These are phyloP conservation scores for Cercospora citrullina DNA, from an alignment of 2,329 filamentous ascomycete genomes.

Conservation along the genomic window DNA sequence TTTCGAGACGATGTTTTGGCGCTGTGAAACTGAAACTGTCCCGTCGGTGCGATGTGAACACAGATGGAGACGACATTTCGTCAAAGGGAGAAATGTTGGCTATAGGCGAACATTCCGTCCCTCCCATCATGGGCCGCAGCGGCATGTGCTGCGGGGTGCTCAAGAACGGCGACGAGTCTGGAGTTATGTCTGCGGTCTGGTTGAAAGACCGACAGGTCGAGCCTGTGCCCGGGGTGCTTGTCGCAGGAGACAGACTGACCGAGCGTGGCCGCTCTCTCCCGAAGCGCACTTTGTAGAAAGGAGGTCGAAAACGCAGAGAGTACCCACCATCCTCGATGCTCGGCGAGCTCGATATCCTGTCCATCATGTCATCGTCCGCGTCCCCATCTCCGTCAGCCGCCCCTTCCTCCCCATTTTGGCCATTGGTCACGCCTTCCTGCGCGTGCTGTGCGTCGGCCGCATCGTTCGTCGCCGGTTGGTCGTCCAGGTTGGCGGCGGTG, in stretches of 20 bases:
- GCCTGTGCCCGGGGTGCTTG: slow-evolving; percentile 32
- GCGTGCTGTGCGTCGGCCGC: slow-evolving; percentile 53
- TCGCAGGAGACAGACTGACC: slow-evolving; percentile 45
- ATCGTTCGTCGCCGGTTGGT: slow-evolving; percentile 49
- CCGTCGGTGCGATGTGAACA: slow-evolving; percentile 14
- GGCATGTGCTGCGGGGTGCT: slow-evolving; percentile 45
- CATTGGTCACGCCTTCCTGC: slow-evolving; percentile 52
- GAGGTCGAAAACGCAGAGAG: slow-evolving; percentile 41
- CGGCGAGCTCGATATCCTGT: slow-evolving; percentile 97
- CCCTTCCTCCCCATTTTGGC: slow-evolving; percentile 34
- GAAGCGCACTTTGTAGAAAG: slow-evolving; percentile 14
- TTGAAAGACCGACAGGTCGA: slow-evolving; percentile 38
- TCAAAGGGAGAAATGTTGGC: slow-evolving; percentile 21
- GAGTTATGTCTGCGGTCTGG: slow-evolving; percentile 35
- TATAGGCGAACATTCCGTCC: slow-evolving; percentile 29
- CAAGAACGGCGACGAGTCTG: slow-evolving; percentile 47
- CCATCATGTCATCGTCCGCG: slow-evolving; percentile 80
- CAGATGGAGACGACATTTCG: slow-evolving; percentile 20
- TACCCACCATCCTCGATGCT: slow-evolving; percentile 99
- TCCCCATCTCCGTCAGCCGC: slow-evolving; percentile 41
- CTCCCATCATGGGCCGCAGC: slow-evolving; percentile 27
- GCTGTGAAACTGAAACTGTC: slow-evolving; percentile 22
- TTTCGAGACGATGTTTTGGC: slow-evolving; percentile 51
- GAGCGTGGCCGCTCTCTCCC: slow-evolving; percentile 44
- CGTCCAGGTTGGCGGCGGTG: slow-evolving; percentile 40